Conservation (phyloP, 345 rosid genomes). For the Brassica carinata region DNA sequence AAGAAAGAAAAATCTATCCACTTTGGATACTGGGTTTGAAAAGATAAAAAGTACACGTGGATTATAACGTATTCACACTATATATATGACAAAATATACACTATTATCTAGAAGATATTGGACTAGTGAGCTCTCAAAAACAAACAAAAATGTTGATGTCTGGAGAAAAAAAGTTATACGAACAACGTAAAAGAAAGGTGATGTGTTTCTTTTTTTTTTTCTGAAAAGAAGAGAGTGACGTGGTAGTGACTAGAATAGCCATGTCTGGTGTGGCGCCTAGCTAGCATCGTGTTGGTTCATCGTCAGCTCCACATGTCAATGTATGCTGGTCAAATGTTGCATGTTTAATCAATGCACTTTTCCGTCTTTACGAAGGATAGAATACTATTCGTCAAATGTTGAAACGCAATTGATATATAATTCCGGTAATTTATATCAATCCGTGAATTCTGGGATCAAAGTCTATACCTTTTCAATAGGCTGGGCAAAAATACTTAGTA, state of each 20-base stretch:
- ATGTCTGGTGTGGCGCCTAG: conserved; percentile 40
- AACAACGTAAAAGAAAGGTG: not conserved
- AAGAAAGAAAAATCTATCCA: not conserved
- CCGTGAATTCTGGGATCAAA: not conserved
- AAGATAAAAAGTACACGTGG: not conserved
- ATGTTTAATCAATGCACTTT: conserved; percentile 9
- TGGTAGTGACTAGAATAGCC: conserved; percentile 32
- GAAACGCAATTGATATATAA: not conserved
- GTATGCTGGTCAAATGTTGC: conserved; percentile 24
- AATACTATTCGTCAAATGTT: not conserved
- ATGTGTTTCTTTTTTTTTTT: not conserved
- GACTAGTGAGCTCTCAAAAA: not conserved
- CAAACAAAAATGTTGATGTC: conserved; percentile 5
- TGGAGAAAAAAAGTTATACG: not conserved
- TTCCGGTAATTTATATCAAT: not conserved
- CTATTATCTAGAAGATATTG: not conserved
- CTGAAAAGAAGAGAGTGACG: conserved; percentile 35
- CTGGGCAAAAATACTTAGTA: too few species aligned
- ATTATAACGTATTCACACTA: not conserved
- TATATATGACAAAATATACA: not conserved
- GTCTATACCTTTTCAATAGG: not conserved
- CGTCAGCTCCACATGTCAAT: conserved; percentile 45
- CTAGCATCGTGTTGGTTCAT: conserved; percentile 35
- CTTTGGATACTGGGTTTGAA: not conserved
- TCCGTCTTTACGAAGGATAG: not conserved